Conservation (phyloP, 164 flowering plant genomes). For the Echeveria elegans region DNA sequence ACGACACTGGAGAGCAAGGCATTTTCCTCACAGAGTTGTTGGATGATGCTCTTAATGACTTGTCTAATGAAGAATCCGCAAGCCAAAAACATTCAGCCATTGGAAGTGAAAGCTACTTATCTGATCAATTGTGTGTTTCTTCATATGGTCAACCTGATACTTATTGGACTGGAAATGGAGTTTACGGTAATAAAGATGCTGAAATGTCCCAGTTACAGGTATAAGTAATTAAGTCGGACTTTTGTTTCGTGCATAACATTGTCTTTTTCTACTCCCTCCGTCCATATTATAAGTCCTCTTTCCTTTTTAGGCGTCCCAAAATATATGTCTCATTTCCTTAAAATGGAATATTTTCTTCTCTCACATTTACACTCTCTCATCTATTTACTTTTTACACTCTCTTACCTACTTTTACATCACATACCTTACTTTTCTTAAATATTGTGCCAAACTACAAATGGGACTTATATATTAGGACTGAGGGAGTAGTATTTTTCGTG, state of each 20-base stretch:
- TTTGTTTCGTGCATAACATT: neutral
- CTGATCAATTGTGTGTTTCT: conserved; percentile 6
- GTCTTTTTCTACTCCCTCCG: too few relatives aligned
- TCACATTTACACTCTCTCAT: too few relatives aligned
- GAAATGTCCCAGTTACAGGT: conserved; percentile 20
- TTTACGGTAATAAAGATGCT: conserved; percentile 3
- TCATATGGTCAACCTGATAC: conserved; percentile 9
- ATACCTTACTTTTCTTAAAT: too few relatives aligned
- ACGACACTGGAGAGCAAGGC: conserved; percentile 27
- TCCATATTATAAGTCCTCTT: too few relatives aligned
- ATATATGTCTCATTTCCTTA: too few relatives aligned
- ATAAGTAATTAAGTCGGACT: neutral
- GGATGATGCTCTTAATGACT: conserved; percentile 18
- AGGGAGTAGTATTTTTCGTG: too few relatives aligned
- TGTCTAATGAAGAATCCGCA: conserved; percentile 18
- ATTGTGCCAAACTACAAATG: too few relatives aligned
- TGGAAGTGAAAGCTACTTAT: conserved; percentile 12
- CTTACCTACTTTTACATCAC: too few relatives aligned
- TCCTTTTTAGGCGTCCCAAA: too few relatives aligned
- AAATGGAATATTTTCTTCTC: too few relatives aligned
- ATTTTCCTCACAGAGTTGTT: conserved; percentile 20
- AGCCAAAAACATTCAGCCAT: conserved; percentile 12
- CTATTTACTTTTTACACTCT: too few relatives aligned
- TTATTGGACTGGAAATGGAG: conserved; percentile 6
- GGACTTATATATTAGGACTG: too few relatives aligned